Percentiles rank a stretch among this genome's conserved stretches.
phyloP scores from a whole-genome alignment of 257 asterid genomes.

The Solanum rostratum region DNA sequence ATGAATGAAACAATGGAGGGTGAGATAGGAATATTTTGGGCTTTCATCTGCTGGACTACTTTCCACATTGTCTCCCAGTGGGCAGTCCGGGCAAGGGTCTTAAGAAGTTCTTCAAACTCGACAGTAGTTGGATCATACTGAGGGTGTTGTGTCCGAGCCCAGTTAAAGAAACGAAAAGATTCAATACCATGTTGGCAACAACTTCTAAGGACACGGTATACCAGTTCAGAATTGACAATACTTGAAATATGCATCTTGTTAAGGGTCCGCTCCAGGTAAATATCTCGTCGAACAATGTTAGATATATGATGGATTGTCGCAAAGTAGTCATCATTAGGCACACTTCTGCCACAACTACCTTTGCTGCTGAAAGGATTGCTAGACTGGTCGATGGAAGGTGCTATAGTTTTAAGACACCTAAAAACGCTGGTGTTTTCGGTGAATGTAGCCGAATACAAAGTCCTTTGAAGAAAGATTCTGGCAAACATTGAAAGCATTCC shows the following conservation, averaged over 20 bases:
- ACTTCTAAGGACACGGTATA: constrained; percentile 71
- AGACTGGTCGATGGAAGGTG: constrained; percentile 11
- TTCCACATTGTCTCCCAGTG: constrained; percentile 99
- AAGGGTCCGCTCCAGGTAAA: constrained; percentile 88
- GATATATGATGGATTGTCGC: constrained; percentile 91
- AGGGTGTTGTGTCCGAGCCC: constrained; percentile 86
- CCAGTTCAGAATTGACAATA: constrained; percentile 77
- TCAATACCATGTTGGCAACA: constrained; percentile 66
- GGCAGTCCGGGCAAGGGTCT: constrained; percentile 56
- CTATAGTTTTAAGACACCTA: constrained; percentile 10
- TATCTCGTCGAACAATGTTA: constrained; percentile 83
- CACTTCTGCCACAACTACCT: constrained; percentile 18
- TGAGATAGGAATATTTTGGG: constrained; percentile 47
- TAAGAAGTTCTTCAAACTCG: constrained; percentile 86
- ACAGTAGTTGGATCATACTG: constrained; percentile 84
- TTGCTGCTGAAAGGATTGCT: constrained; percentile 15
- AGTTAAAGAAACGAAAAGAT: constrained; percentile 93
- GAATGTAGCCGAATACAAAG: not conserved
- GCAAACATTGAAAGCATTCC: not conserved
- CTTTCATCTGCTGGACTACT: constrained; percentile 72
- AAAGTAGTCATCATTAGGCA: constrained; percentile 71
- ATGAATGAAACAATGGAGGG: constrained; percentile 69
- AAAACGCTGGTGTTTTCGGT: constrained; percentile 5
- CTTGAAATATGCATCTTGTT: constrained; percentile 66
- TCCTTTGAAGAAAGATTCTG: constrained; percentile 19